These are phyloP conservation scores for Chloropicon primus DNA, from an alignment of 139 green algal species.

Conservation along the genomic window DNA sequence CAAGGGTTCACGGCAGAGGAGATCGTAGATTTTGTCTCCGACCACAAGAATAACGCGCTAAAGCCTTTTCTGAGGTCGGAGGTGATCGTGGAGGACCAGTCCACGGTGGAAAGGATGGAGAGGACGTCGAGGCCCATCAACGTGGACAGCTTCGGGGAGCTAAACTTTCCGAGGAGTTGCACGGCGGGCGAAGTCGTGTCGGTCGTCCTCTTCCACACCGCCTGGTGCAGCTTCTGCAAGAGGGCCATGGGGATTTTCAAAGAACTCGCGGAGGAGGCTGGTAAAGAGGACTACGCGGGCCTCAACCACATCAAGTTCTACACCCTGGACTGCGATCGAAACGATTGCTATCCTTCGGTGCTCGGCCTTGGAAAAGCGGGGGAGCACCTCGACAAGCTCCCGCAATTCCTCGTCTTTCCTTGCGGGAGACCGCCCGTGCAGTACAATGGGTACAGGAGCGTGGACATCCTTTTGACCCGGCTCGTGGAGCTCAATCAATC, in stretches of 20 bases:
- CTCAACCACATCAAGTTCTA: not conserved
- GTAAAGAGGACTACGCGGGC: not conserved
- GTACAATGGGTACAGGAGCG: not conserved
- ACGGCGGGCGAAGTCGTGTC: not conserved
- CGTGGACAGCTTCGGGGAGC: not conserved
- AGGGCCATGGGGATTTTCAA: not conserved
- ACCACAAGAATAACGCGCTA: not conserved
- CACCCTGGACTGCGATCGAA: not conserved
- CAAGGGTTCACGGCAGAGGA: not conserved
- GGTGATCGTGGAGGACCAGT: not conserved
- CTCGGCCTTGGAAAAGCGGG: not conserved
- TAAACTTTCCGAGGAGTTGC: not conserved
- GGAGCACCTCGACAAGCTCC: not conserved
- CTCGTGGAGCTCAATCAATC: slow-evolving; percentile 9
- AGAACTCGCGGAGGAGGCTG: not conserved
- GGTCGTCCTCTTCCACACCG: not conserved
- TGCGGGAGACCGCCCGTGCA: slow-evolving; percentile 10
- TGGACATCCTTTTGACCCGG: not conserved
- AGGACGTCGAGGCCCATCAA: not conserved
- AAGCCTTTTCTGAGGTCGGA: not conserved
- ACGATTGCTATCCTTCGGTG: not conserved
- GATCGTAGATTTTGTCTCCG: not conserved
- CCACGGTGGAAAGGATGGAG: not conserved
- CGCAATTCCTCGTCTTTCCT: not conserved
- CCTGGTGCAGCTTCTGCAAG: not conserved